Base-by-base conservation (phyloP, 305 asterid genomes). In the Fraxinus baroniana region DNA sequence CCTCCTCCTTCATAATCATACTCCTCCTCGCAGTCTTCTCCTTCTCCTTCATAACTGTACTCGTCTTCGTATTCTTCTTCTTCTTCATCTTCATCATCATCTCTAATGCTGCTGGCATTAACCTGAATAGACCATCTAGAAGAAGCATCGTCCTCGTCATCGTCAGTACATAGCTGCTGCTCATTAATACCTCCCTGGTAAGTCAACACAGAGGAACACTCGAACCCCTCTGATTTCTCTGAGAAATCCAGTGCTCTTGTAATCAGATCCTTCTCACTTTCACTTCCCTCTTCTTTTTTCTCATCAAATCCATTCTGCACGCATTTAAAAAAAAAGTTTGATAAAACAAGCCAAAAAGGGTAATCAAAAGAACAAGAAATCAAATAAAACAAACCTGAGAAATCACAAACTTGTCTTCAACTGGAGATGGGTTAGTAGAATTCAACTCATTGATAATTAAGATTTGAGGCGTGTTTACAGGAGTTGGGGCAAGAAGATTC, bases 201-300 rank as follows among this genome's bases (percentile, higher is more conserved):
- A 39, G 90, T 85, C 87, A 82, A 72, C 82, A 76, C 89, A 49
- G 94, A 91, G 17, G 89, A 86, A 81, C 90, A 85, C 17, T 88
- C 90, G 0, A 88, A 83, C 26, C 66, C 82, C 78, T 87, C 88
- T 26, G 88, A 78, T 79, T 92, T 93, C 78, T 94, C 98, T 0
- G 89, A 89, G 89, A 96, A 94, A 85, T 96, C 99, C 30, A 90
- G 73, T 22, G 98, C 88, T 88, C 97, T 93, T 20, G 97, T 96
- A 73, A 94, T 86, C 79, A 80, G 2, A 78, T 62, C 80, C 74
- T 70, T 85, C 62, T 90, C 94, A 22, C 79, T 80, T 35, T 89
- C 94, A 6, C 32, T 36, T 13, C 22, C 83, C 73, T 83, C 93
- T 68, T 84, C 74, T 57, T 84, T 84, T 85, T 81, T 83, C 81